These are phyloP conservation scores for Rhizopus microsporus DNA, from an alignment of 371 early-diverging fungal genomes.

Conservation along the genomic window DNA sequence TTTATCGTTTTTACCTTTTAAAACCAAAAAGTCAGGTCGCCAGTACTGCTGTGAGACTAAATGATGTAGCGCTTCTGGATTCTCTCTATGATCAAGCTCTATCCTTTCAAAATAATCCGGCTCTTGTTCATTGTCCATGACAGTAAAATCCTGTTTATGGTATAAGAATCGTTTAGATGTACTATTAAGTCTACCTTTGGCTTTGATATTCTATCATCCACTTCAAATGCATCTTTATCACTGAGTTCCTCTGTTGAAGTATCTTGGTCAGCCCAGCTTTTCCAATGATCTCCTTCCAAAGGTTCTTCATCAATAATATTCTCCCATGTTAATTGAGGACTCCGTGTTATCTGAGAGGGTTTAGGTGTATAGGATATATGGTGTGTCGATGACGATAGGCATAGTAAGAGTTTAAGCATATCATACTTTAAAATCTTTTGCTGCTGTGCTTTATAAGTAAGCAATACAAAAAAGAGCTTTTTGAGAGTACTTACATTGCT, in stretches of 20 bases:
- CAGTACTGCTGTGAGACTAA: conserved; percentile 25
- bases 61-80: conserved; percentile 15
- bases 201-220: conserved; percentile 15
- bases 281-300: conserved; percentile 40
- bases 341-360: not conserved
- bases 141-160: not conserved
- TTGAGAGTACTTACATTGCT: conserved; percentile 8
- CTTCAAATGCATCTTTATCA: conserved; percentile 18
- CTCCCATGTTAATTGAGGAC: conserved; percentile 23
- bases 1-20: conserved; percentile 3
- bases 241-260: conserved; percentile 11
- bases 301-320: conserved; percentile 32
- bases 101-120: conserved; percentile 8
- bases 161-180: not conserved
- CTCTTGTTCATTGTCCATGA: not conserved
- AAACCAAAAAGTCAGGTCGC: conserved; percentile 11
- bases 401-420: conserved; percentile 15
- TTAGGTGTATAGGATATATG: conserved; percentile 8
- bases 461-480: not conserved
- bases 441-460: not conserved
- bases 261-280: conserved; percentile 18
- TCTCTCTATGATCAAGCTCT: conserved; percentile 20
- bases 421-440: conserved; percentile 23
- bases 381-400: conserved; percentile 20
- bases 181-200: not conserved